A percentile compares a stretch with the other conserved stretches of the same genome.
Evolutionary conservation across 169 alveolate species (phyloP).

Genomic region (Plasmodium vivax): DNA sequence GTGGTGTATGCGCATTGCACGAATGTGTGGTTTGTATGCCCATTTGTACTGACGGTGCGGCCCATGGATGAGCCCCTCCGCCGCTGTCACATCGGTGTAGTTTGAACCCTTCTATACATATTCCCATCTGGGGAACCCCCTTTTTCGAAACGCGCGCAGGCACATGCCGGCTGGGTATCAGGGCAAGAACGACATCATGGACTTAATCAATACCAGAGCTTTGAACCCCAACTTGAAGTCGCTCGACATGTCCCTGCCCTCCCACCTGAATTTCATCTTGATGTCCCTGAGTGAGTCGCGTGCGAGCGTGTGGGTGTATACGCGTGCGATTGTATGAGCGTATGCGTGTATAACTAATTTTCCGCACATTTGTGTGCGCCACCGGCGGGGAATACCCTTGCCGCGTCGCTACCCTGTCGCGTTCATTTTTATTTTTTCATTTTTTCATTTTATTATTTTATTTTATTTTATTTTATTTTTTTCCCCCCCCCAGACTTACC

Average conservation of each 20-base stretch:
- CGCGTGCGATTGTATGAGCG: background rate
- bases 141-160: slow-evolving; percentile 8
- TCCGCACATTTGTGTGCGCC: background rate
- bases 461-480: background rate
- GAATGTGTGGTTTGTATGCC: background rate
- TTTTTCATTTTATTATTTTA: too few relatives aligned
- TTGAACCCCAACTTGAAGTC: slow-evolving; percentile 31
- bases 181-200: slow-evolving; percentile 51
- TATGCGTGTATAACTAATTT: background rate
- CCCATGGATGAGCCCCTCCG: background rate
- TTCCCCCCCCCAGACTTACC: background rate
- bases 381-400: background rate
- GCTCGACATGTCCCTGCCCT: slow-evolving; percentile 38
- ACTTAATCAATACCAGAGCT: slow-evolving; percentile 43
- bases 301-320: background rate
- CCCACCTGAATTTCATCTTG: slow-evolving; percentile 60
- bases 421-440: background rate
- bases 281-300: slow-evolving; percentile 54
- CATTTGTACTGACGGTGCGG: background rate
- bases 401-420: background rate
- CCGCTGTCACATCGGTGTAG: background rate
- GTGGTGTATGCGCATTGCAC: too few relatives aligned
- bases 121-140: background rate
- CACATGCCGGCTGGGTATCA: slow-evolving; percentile 73
- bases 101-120: background rate